These are phyloP conservation scores for Ganoderma meredithae DNA, from an alignment of 1,284 basidiomycete species.

Conservation along the genomic window DNA sequence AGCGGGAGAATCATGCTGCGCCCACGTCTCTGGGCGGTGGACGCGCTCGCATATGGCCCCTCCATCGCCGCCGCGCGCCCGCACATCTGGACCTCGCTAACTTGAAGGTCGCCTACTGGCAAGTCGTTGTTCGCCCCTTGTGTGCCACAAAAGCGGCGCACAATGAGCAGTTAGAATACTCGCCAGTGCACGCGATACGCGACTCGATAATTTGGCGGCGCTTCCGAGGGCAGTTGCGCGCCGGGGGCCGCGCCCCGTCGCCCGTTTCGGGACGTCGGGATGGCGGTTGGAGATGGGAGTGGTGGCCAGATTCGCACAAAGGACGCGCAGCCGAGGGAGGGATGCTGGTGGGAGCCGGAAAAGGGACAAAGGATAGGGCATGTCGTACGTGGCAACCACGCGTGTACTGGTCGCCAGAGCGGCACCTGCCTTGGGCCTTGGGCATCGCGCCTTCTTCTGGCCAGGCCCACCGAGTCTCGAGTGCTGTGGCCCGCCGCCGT, in stretches of 20 bases:
- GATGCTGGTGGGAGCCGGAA: neutral
- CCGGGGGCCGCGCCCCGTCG: neutral
- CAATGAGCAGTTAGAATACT: constrained; percentile 18
- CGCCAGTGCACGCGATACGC: constrained; percentile 13
- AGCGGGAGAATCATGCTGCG: constrained; percentile 13
- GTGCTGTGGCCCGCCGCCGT: constrained; percentile 7
- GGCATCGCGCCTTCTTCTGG: neutral
- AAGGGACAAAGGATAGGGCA: neutral
- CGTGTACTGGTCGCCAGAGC: neutral
- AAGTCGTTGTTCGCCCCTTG: constrained; percentile 12
- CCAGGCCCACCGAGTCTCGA: constrained; percentile 19
- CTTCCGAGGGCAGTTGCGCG: neutral
- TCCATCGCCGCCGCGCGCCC: constrained; percentile 12
- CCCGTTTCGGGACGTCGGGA: neutral
- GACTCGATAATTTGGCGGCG: neutral
- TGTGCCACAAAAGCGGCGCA: constrained; percentile 14
- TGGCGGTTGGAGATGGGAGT: neutral
- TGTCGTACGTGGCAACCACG: constrained; percentile 9
- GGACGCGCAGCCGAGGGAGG: neutral
- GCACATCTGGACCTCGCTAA: neutral
- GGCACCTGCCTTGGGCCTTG: neutral
- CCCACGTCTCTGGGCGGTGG: neutral
- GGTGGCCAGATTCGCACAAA: neutral
- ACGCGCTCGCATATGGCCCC: neutral
- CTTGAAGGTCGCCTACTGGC: neutral